A percentile compares a stretch with the other conserved stretches of the same genome.
These are phyloP conservation scores for Hypoxylon intermedium DNA, from an alignment of 495 filamentous ascomycete genomes.

Conservation along the genomic window DNA sequence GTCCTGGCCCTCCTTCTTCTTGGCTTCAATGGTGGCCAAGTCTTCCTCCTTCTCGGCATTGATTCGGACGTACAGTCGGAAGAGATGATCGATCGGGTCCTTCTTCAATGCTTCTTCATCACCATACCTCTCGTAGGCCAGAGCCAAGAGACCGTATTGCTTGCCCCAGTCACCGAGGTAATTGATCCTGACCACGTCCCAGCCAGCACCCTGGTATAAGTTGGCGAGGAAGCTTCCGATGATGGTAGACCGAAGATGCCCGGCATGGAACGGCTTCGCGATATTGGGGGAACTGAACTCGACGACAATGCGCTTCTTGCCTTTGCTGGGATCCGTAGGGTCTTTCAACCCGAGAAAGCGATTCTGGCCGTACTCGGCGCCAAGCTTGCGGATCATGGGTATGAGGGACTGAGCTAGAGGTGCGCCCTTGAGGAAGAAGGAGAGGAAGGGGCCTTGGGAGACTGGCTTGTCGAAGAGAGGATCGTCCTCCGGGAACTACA, in stretches of 20 bases:
- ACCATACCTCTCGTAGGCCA: constrained; percentile 67
- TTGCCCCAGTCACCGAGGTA: constrained; percentile 75
- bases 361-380: constrained; percentile 71
- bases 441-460: constrained; percentile 69
- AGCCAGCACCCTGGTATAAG: constrained; percentile 64
- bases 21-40: constrained; percentile 58
- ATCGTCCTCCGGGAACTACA: constrained; percentile 76
- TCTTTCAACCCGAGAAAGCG: constrained; percentile 70
- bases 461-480: constrained; percentile 72
- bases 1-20: constrained; percentile 59
- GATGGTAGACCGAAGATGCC: constrained; percentile 71
- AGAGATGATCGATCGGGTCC: constrained; percentile 70
- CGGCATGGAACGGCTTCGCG: constrained; percentile 72
- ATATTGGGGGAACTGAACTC: constrained; percentile 59
- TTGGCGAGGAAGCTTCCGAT: constrained; percentile 71
- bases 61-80: constrained; percentile 69
- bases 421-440: constrained; percentile 78
- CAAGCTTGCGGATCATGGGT: constrained; percentile 66
- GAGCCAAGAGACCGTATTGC: constrained; percentile 67
- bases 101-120: constrained; percentile 61
- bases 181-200: constrained; percentile 69
- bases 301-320: constrained; percentile 67
- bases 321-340: constrained; percentile 71
- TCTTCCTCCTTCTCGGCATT: constrained; percentile 63
- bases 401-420: constrained; percentile 68